Evolutionary conservation across 2,329 filamentous ascomycete species (phyloP).

Genomic region (Penicillium sp.): DNA sequence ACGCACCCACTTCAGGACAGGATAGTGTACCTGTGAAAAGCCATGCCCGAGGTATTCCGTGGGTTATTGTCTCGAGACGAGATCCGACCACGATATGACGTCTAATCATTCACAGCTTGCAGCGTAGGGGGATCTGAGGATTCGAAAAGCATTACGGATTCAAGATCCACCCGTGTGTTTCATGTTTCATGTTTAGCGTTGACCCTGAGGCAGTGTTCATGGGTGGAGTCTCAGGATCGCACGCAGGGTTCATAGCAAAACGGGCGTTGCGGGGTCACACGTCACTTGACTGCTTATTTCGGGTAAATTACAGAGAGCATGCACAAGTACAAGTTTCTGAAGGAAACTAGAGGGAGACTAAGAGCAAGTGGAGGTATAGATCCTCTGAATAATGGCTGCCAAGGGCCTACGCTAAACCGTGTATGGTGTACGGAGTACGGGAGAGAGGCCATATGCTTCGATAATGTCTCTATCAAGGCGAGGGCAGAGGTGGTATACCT

Average conservation of each 20-base stretch:
- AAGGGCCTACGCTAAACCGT: too few species aligned
- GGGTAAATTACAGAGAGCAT: neutral
- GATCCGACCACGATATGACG: neutral
- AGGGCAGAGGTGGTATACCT: neutral
- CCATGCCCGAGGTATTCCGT: slow-evolving; percentile 8
- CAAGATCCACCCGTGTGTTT: slow-evolving; percentile 27
- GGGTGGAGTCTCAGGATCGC: slow-evolving; percentile 33
- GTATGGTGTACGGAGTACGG: too few species aligned
- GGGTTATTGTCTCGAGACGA: neutral
- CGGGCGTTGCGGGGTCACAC: slow-evolving; percentile 31
- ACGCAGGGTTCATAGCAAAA: slow-evolving; percentile 32
- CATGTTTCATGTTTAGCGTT: slow-evolving; percentile 31
- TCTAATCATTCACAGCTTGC: neutral
- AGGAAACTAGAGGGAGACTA: too few species aligned
- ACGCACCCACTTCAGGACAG: neutral
- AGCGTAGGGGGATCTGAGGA: neutral
- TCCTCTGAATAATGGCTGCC: too few species aligned
- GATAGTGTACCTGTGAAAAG: neutral
- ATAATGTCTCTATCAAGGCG: too few species aligned
- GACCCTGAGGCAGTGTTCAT: slow-evolving; percentile 34
- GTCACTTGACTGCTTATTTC: slow-evolving; percentile 15
- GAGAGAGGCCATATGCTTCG: too few species aligned
- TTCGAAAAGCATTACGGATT: neutral
- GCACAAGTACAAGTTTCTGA: neutral
- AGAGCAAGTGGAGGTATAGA: too few species aligned